A percentile compares a stretch with the other conserved stretches of the same genome.
Evolutionary conservation across 352 stramenopile genomes (phyloP).

Genomic region (Phytophthora kernoviae): DNA sequence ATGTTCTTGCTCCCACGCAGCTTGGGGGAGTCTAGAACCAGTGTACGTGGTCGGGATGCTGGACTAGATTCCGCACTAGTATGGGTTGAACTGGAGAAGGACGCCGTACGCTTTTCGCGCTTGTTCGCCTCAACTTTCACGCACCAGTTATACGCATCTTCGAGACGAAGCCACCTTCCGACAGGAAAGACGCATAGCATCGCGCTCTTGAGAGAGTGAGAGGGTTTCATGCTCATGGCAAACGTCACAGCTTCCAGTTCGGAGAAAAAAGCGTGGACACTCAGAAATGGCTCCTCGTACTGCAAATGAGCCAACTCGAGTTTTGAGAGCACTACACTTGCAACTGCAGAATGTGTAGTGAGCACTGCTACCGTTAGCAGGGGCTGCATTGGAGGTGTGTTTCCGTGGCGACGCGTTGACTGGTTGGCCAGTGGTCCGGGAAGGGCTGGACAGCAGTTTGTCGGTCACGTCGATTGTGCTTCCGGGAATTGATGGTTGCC

Average conservation of each 20-base stretch:
- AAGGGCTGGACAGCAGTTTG: neutral
- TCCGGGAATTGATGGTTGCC: conserved; percentile 2
- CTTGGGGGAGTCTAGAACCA: conserved; percentile 2
- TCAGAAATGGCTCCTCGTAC: conserved; percentile 59
- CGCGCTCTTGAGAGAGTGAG: conserved; percentile 44
- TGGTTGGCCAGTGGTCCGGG: neutral
- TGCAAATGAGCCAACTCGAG: conserved; percentile 41
- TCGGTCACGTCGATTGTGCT: neutral
- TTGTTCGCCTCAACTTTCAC: conserved; percentile 62
- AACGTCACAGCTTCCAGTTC: conserved; percentile 55
- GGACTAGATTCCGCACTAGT: conserved; percentile 5
- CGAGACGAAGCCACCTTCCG: conserved; percentile 50
- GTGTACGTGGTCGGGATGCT: conserved; percentile 7
- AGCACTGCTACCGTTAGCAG: neutral
- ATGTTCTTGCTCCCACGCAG: conserved; percentile 51
- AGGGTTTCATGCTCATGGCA: conserved; percentile 41
- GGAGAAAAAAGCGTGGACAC: conserved; percentile 48
- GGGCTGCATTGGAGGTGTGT: conserved; percentile 1
- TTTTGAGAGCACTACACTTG: conserved; percentile 63
- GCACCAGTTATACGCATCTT: conserved; percentile 68
- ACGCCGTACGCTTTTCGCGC: conserved; percentile 40
- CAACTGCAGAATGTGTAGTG: conserved; percentile 43
- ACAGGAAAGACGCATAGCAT: conserved; percentile 67
- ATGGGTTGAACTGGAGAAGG: neutral
- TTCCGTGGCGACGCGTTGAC: conserved; percentile 13